Conservation (phyloP, 2,329 filamentous ascomycete genomes). For the Teratosphaeria zuluensis region DNA sequence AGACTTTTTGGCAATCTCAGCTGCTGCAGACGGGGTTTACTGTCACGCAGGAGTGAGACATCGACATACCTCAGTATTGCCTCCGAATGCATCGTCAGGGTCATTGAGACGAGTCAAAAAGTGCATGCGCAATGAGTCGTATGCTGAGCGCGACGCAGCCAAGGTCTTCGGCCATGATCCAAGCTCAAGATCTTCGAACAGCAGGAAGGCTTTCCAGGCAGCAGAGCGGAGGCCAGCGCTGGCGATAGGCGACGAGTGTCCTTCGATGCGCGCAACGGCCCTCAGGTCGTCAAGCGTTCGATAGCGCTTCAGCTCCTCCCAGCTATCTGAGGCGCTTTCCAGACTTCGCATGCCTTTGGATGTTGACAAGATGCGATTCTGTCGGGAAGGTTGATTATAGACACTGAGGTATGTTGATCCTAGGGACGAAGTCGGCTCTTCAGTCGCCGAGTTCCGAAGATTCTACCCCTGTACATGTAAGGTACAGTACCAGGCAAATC, state of each 20-base stretch:
- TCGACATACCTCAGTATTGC: slow-evolving; percentile 45
- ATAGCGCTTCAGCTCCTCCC: slow-evolving; percentile 23
- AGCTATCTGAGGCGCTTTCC: slow-evolving; percentile 20
- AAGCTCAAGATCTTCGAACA: slow-evolving; percentile 59
- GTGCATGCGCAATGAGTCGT: slow-evolving; percentile 60
- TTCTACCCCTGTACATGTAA: too few relatives aligned
- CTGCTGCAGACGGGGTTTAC: slow-evolving; percentile 26
- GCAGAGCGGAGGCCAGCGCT: slow-evolving; percentile 63
- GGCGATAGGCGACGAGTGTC: slow-evolving; percentile 10
- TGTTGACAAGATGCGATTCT: neutral
- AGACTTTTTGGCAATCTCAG: slow-evolving; percentile 51
- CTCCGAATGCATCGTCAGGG: slow-evolving; percentile 53
- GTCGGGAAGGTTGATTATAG: neutral
- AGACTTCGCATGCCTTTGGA: slow-evolving; percentile 23
- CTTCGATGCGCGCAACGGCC: slow-evolving; percentile 20
- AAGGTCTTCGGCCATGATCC: slow-evolving; percentile 61
- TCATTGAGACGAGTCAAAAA: slow-evolving; percentile 76
- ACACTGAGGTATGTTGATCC: neutral
- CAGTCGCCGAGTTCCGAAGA: neutral
- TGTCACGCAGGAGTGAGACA: neutral
- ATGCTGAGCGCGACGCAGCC: slow-evolving; percentile 61
- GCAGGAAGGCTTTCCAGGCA: slow-evolving; percentile 86
- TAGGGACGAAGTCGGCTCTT: neutral
- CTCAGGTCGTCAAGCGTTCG: slow-evolving; percentile 21
- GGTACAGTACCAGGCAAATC: too few relatives aligned